Evolutionary conservation across 2,329 filamentous ascomycete genomes (phyloP).

Genomic region (Stagonosporopsis tanaceti): DNA sequence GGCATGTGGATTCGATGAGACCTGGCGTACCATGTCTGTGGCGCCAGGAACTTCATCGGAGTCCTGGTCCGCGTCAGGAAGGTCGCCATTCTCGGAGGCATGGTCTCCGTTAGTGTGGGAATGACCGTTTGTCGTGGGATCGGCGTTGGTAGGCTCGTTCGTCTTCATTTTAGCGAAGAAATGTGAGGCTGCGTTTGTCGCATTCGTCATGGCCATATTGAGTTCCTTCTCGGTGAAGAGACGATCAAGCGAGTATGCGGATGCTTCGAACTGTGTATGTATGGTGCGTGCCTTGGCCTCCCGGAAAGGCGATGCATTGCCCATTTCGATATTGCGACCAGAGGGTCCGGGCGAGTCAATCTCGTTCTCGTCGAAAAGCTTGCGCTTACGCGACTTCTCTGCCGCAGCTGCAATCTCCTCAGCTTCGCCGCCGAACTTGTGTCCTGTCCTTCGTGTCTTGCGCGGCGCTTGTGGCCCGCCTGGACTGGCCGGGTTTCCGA

Average conservation of each 20-base stretch:
- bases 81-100: constrained; percentile 45
- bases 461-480: constrained; percentile 67
- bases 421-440: constrained; percentile 58
- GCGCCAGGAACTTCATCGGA: constrained; percentile 53
- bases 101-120: constrained; percentile 47
- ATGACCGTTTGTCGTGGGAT: constrained; percentile 41
- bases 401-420: constrained; percentile 58
- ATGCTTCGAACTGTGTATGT: constrained; percentile 65
- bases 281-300: constrained; percentile 62
- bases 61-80: constrained; percentile 50
- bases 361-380: constrained; percentile 64
- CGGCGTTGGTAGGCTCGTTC: constrained; percentile 37
- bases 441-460: constrained; percentile 69
- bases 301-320: constrained; percentile 59
- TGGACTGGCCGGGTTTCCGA: constrained; percentile 69
- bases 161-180: constrained; percentile 65
- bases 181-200: constrained; percentile 65
- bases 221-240: constrained; percentile 74
- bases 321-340: constrained; percentile 56
- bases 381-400: constrained; percentile 65
- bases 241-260: constrained; percentile 68
- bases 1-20: constrained; percentile 66
- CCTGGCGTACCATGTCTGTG: constrained; percentile 67
- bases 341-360: constrained; percentile 65
- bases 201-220: constrained; percentile 67